Conservation (phyloP, 306 rosid species). For the Cucumis hystrix region DNA sequence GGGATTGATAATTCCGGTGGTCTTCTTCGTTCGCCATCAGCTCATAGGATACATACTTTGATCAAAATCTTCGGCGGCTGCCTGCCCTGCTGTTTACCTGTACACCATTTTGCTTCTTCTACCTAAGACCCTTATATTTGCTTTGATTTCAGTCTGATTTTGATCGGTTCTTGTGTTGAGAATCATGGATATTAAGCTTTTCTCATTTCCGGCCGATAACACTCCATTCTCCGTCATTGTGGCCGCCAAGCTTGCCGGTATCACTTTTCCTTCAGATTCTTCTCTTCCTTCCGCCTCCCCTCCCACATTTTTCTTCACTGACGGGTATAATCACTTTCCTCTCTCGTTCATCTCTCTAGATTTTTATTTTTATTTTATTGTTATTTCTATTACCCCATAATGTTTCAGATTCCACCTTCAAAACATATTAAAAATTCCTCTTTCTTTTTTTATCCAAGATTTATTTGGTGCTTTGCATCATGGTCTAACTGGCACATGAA, state of each 20-base stretch:
- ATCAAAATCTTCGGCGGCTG: background rate
- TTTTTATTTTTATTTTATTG: background rate
- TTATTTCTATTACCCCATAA: too few relatives aligned
- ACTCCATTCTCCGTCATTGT: conserved; percentile 65
- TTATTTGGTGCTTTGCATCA: background rate
- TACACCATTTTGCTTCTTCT: background rate
- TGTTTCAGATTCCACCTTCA: too few relatives aligned
- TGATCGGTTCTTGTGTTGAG: background rate
- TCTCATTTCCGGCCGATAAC: conserved; percentile 40
- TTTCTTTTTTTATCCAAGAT: background rate
- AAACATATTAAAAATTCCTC: too few relatives aligned
- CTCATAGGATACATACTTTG: background rate
- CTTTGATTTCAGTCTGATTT: background rate
- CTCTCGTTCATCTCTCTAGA: background rate
- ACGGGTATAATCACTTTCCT: conserved; percentile 34
- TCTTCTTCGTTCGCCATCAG: too few relatives aligned
- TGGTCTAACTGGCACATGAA: background rate
- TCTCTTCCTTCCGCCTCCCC: conserved; percentile 43
- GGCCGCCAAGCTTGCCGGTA: conserved; percentile 53
- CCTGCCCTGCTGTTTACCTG: background rate
- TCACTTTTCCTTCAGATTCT: conserved; percentile 29
- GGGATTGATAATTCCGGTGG: too few relatives aligned
- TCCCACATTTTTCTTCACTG: conserved; percentile 34
- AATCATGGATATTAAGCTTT: conserved; percentile 36
- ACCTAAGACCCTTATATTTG: background rate